Evolutionary conservation across 352 stramenopile genomes (phyloP).

Genomic region (Pythium volutum): DNA sequence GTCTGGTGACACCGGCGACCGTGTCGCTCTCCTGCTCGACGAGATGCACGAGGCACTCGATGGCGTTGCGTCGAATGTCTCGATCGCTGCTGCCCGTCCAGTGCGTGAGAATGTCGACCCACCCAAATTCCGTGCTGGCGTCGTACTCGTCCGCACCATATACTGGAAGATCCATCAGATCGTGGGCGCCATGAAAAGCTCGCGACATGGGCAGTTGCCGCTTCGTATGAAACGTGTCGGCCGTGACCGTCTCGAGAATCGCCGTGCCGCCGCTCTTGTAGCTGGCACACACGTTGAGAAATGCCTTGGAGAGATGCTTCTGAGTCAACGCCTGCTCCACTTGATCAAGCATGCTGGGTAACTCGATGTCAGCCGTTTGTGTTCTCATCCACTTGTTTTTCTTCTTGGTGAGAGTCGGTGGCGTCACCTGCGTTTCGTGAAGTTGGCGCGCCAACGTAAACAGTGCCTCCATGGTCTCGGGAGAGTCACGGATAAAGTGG

Average conservation of each 20-base stretch:
- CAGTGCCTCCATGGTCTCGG: slow-evolving; percentile 44
- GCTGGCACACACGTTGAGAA: slow-evolving; percentile 64
- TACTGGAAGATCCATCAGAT: slow-evolving; percentile 69
- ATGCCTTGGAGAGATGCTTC: slow-evolving; percentile 32
- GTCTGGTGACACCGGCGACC: slow-evolving; percentile 26
- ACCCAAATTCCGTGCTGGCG: slow-evolving; percentile 66
- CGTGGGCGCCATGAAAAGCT: slow-evolving; percentile 48
- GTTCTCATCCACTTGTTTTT: neutral
- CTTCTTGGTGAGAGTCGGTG: neutral
- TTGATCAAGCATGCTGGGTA: slow-evolving; percentile 14
- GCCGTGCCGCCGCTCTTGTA: slow-evolving; percentile 46
- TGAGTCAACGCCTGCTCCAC: slow-evolving; percentile 28
- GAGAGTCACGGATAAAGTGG: slow-evolving; percentile 49
- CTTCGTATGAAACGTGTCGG: slow-evolving; percentile 53
- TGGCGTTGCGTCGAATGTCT: slow-evolving; percentile 58
- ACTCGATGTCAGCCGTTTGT: neutral
- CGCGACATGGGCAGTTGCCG: slow-evolving; percentile 61
- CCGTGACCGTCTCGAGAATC: slow-evolving; percentile 40
- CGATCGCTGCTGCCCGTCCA: slow-evolving; percentile 61
- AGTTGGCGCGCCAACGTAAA: slow-evolving; percentile 48
- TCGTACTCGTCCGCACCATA: slow-evolving; percentile 78
- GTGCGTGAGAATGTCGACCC: slow-evolving; percentile 75
- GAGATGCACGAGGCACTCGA: slow-evolving; percentile 65
- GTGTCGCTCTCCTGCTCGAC: slow-evolving; percentile 35
- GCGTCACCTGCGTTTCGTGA: slow-evolving; percentile 32